Evolutionary conservation across 73 alveolate genomes (phyloP).

Genomic region (Halteria grandinella): DNA sequence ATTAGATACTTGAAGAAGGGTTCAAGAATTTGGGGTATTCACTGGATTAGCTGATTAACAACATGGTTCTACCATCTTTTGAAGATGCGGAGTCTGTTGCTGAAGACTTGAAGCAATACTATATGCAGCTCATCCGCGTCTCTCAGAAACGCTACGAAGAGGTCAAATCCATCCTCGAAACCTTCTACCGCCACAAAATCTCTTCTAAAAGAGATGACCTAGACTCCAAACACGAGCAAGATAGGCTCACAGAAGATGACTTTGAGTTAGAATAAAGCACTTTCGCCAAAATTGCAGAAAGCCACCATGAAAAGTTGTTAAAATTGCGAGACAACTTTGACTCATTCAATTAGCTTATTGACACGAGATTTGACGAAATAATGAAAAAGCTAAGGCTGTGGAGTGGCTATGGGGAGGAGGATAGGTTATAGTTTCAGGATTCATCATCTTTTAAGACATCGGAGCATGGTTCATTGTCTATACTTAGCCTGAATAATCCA

Average conservation of each 20-base stretch:
- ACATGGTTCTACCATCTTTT: too few relatives aligned
- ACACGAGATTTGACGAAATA: constrained; percentile 36
- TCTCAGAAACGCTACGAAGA: constrained; percentile 58
- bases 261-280: constrained; percentile 11
- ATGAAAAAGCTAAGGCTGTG: too few relatives aligned
- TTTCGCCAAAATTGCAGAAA: constrained; percentile 47
- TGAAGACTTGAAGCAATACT: constrained; percentile 41
- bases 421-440: too few relatives aligned
- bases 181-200: constrained; percentile 23
- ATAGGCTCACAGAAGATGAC: constrained; percentile 12
- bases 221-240: background rate
- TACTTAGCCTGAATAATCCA: too few relatives aligned
- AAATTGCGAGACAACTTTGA: constrained; percentile 36
- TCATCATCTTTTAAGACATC: too few relatives aligned
- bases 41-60: too few relatives aligned
- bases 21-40: too few relatives aligned
- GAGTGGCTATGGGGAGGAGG: too few relatives aligned
- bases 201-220: constrained; percentile 39
- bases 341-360: constrained; percentile 7
- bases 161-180: constrained; percentile 53
- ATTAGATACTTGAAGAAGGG: too few relatives aligned
- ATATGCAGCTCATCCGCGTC: constrained; percentile 18
- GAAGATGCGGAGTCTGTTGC: background rate
- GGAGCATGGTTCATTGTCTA: too few relatives aligned
- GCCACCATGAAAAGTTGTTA: constrained; percentile 27